Evolutionary conservation across 768 basidiomycete species (phyloP), one percentile per base, ranked within the genome.

Genomic region (Amanita molliuscula): DNA sequence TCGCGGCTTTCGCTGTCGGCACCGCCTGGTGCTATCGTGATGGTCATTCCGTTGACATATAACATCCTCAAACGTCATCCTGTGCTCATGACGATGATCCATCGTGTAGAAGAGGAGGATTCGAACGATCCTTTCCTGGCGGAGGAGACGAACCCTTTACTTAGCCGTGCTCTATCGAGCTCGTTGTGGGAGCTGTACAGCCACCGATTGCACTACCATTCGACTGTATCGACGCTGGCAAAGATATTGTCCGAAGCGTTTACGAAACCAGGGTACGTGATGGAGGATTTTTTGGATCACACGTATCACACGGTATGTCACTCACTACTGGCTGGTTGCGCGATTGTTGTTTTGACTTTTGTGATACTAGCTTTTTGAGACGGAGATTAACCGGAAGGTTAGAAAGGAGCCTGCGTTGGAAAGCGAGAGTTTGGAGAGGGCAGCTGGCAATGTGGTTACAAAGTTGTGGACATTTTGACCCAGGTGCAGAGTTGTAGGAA

Each of bases 211-310:
- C 95, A 99, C 65, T 97, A 97, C 61, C 82, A 93, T 53, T 69
- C 87, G 1, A 77, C 81, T 1, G 85, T 95, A n/a, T 81, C 88
- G n/a, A 89, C 89, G 0, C 64, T 98, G 41, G 82, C 81, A 25
- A 84, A 84, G 59, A 83, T 99, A 48, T 89, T 96, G 57, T 74
- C 75, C 10, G 92, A 94, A 61, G 84, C 87, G 4, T 96, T 99
- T 67, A 97, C 91, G n/a, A 97, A 95, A 61, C 89, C 84, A 15
- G 74, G 73, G 31, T 97, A 93, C 65, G 71, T 79, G 11, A 78
- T 96, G 79, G 95, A 98, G 56, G 95, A 98, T 62, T 99, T 98
- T 64, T 64, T 97, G 61, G 96, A 98, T 63, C 95, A 98, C 61
- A 87, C 88, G 2, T 92, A 90, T 58, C 76, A 73, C 34, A 90